Conservation (phyloP, 495 filamentous ascomycete species). For the Usnea hakonensis region DNA sequence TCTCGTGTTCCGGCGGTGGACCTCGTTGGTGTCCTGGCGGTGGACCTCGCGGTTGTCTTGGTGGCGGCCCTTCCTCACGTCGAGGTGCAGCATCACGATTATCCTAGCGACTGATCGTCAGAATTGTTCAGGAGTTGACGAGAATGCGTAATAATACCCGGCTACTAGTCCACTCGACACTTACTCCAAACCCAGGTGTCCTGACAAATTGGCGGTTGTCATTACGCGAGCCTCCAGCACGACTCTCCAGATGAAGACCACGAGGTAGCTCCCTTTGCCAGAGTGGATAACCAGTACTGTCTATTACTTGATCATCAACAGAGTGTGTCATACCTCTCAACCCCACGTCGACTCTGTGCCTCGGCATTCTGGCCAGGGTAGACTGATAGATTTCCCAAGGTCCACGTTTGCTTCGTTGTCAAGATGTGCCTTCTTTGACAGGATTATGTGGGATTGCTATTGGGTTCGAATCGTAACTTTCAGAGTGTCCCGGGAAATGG, state of each 20-base stretch:
- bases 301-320: not conserved
- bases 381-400: no score
- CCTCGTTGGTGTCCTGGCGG: not conserved
- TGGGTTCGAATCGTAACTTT: no score
- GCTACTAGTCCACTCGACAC: not conserved
- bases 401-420: no score
- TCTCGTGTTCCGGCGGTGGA: no score
- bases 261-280: not conserved
- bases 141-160: not conserved
- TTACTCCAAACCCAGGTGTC: not conserved
- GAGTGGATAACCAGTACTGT: not conserved
- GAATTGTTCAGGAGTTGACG: not conserved
- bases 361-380: not conserved
- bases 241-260: not conserved
- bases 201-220: not conserved
- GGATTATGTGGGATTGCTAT: no score
- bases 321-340: not conserved
- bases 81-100: not conserved
- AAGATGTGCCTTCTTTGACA: no score
- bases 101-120: not conserved
- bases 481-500: no score
- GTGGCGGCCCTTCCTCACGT: not conserved
- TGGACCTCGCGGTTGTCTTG: not conserved
- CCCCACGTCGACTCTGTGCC: not conserved
- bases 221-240: not conserved